Evolutionary conservation across 352 stramenopile genomes (phyloP), one percentile per base, ranked within the genome.

Genomic region (Phytophthora podocarpi): DNA sequence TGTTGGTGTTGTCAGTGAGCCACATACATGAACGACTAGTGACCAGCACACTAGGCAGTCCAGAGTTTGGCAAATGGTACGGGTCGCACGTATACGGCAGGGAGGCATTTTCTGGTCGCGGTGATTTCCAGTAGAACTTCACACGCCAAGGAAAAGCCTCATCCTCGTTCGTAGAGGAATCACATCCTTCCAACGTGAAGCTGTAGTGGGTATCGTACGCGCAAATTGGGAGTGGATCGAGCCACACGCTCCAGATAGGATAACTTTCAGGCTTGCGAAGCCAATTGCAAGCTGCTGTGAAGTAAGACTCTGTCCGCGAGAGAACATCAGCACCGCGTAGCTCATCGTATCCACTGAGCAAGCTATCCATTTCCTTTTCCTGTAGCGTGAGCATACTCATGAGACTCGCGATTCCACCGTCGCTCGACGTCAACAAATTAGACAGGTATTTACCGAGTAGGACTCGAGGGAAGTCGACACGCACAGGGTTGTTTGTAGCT

Each of bases 21-120:
- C 77, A 87, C 3, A 37, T 47, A 26, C 77, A 87, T 4, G 72
- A 74, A 5, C 57, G 59, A 45, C 72, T 85, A 15, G 66, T 81
- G 36, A 50, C 34, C 12, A 83, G 32, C 15, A 64, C 64, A 3
- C 28, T 20, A 4, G 74, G 72, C 4, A 77, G 41, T 1, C 34
- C 20, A 2, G 58, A 51, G 26, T 60, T 42, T 0, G 63, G 57
- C 27, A 67, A 47, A 35, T 57, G 37, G n/a, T 64, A 41, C 6
- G 57, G 21, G 20, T 87, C 70, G 28, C 74, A 87, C 27, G 70
- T 67, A 32, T 81, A 82, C 4, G 74, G 77, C 12, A 74, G n/a
- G 0, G 61, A 72, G 1, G 40, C n/a, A 34, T 85, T 71, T 13
- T 66, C 59, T 1, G 75, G 74, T 39, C 67, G 31, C 2, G 78